Evolutionary conservation across 345 rosid genomes (phyloP).

Genomic region (Ceriops decandra): DNA sequence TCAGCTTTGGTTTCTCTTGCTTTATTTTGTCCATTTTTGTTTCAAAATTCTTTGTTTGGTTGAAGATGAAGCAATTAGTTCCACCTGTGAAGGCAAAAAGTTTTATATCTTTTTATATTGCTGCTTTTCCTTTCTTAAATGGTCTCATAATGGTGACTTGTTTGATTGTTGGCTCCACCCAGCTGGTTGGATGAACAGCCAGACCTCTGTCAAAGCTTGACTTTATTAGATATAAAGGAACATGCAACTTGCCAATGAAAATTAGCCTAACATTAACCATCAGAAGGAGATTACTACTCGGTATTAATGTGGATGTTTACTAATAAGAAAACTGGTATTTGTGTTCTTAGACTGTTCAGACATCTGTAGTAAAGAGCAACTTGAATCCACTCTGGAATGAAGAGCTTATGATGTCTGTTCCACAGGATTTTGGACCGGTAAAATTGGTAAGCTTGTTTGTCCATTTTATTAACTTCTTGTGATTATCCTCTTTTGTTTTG

Average conservation of each 20-base stretch:
- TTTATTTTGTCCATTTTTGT: conserved; percentile 4
- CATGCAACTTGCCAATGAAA: background rate
- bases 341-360: conserved; percentile 34
- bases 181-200: background rate
- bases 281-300: background rate
- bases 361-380: conserved; percentile 42
- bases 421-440: conserved; percentile 40
- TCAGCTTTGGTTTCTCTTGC: background rate
- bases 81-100: background rate
- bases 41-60: background rate
- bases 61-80: conserved; percentile 1
- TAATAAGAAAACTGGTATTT: conserved; percentile 5
- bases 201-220: background rate
- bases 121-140: background rate
- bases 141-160: background rate
- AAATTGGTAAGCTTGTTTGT: conserved; percentile 38
- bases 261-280: background rate
- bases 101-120: background rate
- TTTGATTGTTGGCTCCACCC: background rate
- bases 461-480: background rate
- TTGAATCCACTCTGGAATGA: conserved; percentile 59
- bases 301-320: background rate
- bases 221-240: background rate
- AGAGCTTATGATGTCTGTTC: conserved; percentile 46
- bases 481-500: background rate